Base-by-base conservation (phyloP, 2,329 filamentous ascomycete genomes). In the Microdochium bolleyi region DNA sequence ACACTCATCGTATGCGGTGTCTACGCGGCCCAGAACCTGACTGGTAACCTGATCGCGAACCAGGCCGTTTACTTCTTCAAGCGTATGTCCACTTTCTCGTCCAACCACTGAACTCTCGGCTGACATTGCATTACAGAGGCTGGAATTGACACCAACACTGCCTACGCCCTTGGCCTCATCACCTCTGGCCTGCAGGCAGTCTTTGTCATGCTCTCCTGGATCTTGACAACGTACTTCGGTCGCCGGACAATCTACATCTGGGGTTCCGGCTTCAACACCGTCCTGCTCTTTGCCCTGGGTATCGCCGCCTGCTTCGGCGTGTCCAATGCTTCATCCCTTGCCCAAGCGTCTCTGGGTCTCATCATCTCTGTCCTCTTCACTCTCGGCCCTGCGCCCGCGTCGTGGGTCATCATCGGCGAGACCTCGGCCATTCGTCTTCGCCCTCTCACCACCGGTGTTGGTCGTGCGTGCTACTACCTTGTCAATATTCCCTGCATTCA, bases 401-500 rank as follows among this genome's bases (percentile, higher is more conserved):
- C 83, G 10, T 87, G 78, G 76, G 79, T 82, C 68, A 83, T 86
- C 58, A 86, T 87, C 49, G 82, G 78, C 58, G 83, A 87, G 67
- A 86, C 83, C 2, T 84, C 83, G 0, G 70, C 83, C 50, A 76
- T 86, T 52, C 82, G 83, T 56, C 82, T 87, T 27, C 67, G 83
- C 49, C 79, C 83, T 49, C 69, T 86, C n/a, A 86, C 79, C 2
- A 86, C 83, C 24, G 83, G 82, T 66, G 67, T 85, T 50, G 83
- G 83, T 62, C 82, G 83, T 62, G 83, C 68, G 51, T 68, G 73
- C 13, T 87, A 87, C 73, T 86, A 87, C 67, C 60, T 83, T 4
- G 70, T 83, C 56, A 77, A 86, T 54, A 85, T 86, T 64, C 82
- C 83, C 60, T 84, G 79, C 61, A 86, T 86, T 62, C 85, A 82